Evolutionary conservation across 2,329 filamentous ascomycete genomes (phyloP).

Genomic region (Aspergillus quadricinctus): DNA sequence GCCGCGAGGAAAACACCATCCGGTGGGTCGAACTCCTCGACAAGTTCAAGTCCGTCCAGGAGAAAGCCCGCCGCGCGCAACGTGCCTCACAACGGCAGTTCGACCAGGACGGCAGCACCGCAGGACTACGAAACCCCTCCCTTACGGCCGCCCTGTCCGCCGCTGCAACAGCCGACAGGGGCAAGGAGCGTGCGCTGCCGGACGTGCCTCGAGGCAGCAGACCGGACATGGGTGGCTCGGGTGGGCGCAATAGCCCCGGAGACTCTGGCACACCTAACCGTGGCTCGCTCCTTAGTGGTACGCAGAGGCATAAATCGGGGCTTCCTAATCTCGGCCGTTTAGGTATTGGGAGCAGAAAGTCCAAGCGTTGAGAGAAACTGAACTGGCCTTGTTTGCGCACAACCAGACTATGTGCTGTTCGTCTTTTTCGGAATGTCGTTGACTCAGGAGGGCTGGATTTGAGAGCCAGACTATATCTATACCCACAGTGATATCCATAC

Average conservation of each 20-base stretch:
- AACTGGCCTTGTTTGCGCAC: background rate
- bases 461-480: background rate
- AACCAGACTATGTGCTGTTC: background rate
- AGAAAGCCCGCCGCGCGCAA: constrained; percentile 71
- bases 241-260: constrained; percentile 34
- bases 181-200: constrained; percentile 30
- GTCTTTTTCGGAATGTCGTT: background rate
- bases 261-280: constrained; percentile 15
- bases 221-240: constrained; percentile 14
- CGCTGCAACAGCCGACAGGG: constrained; percentile 22
- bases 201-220: constrained; percentile 23
- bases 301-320: constrained; percentile 58
- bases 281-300: constrained; percentile 32
- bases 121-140: constrained; percentile 35
- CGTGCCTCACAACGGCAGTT: constrained; percentile 45
- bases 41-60: constrained; percentile 89
- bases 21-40: constrained; percentile 91
- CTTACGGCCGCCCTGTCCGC: constrained; percentile 30
- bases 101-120: constrained; percentile 50
- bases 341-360: constrained; percentile 63
- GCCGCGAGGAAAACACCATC: constrained; percentile 76
- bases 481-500: background rate
- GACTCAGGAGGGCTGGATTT: background rate
- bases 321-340: constrained; percentile 67
- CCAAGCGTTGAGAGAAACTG: constrained; percentile 29